Conservation (phyloP, 495 filamentous ascomycete genomes). For the Annulohypoxylon bovei region DNA sequence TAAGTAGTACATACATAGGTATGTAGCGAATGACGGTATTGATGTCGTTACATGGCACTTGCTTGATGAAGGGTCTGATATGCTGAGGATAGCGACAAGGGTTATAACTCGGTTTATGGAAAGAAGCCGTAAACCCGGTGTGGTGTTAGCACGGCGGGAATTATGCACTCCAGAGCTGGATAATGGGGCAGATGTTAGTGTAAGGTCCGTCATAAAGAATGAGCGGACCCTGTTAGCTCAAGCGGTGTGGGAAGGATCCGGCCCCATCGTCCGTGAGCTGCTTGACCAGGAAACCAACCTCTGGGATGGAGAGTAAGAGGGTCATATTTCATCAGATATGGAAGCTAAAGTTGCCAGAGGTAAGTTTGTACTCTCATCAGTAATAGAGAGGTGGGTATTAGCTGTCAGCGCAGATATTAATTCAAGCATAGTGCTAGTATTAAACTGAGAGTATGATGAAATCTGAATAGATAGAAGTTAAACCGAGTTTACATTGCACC, state of each 20-base stretch:
- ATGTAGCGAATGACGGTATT: background rate
- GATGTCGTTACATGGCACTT: no score
- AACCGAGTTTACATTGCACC: no score
- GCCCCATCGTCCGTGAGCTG: background rate
- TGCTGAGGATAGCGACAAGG: background rate
- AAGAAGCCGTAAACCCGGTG: background rate
- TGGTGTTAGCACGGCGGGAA: background rate
- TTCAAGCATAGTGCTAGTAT: no score
- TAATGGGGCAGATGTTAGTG: background rate
- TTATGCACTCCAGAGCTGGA: background rate
- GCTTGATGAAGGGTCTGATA: background rate
- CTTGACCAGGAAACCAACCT: background rate
- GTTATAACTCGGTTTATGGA: background rate
- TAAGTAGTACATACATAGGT: no score
- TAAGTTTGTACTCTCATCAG: no score
- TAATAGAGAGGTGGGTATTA: no score
- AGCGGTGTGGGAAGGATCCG: background rate
- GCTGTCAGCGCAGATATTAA: no score
- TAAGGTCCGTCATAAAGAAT: background rate
- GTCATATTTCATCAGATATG: background rate
- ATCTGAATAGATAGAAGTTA: no score
- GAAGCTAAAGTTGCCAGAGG: no score
- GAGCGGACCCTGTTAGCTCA: background rate
- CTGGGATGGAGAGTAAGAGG: background rate
- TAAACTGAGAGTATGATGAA: no score